Evolutionary conservation across 257 asterid genomes (phyloP).

Genomic region (Henckelia pumila): DNA sequence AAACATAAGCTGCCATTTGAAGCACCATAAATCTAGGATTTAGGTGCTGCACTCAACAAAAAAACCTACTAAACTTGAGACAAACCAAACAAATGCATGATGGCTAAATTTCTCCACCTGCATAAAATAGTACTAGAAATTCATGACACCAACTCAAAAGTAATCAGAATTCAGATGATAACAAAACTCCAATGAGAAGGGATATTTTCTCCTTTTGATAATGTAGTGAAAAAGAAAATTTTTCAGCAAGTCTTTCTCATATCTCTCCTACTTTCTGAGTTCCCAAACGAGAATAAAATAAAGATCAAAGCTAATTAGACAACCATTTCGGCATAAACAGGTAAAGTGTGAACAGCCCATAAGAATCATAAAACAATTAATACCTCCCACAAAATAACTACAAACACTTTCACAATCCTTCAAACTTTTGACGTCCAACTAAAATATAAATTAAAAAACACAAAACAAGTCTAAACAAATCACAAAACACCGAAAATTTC

Average conservation of each 20-base stretch:
- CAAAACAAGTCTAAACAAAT: neutral
- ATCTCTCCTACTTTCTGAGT: neutral
- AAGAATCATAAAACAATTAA: no score
- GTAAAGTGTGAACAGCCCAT: neutral
- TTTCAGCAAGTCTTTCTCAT: neutral
- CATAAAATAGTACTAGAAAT: neutral
- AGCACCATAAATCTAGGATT: neutral
- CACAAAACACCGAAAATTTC: neutral
- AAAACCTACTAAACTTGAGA: neutral
- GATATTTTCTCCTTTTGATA: neutral
- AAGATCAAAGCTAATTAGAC: neutral
- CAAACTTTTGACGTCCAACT: no score
- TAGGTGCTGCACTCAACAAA: neutral
- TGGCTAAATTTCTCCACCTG: neutral
- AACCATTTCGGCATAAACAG: neutral
- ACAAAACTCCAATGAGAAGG: neutral
- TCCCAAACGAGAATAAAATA: neutral
- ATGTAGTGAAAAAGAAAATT: neutral
- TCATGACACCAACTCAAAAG: neutral
- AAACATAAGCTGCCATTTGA: neutral
- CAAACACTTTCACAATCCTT: no score
- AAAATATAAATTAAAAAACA: no score
- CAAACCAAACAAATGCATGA: neutral
- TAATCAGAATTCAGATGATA: neutral
- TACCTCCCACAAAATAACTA: no score